Conservation (phyloP, 202 grass and related monocot genomes). For the Zizania palustris region DNA sequence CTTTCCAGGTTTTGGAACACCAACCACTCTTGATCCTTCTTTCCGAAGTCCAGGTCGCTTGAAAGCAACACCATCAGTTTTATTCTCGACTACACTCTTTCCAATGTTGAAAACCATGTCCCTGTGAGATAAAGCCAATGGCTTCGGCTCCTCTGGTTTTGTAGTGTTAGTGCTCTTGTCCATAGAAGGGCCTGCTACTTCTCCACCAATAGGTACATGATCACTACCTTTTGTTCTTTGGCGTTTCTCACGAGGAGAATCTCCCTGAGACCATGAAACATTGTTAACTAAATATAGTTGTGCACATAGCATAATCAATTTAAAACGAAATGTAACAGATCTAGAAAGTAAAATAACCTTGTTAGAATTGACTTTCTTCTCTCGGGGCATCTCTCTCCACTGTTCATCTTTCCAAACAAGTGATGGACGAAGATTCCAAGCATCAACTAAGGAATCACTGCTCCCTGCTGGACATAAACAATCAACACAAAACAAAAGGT, state of each 20-base stretch:
- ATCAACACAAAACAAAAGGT: conserved; percentile 30
- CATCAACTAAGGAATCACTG: conserved; percentile 60
- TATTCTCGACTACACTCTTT: conserved; percentile 59
- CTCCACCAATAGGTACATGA: conserved; percentile 39
- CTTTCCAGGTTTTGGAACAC: conserved; percentile 97
- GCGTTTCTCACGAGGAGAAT: conserved; percentile 89
- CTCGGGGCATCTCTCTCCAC: conserved; percentile 74
- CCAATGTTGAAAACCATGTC: conserved; percentile 77
- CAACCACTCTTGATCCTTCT: conserved; percentile 92
- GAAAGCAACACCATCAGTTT: conserved; percentile 45
- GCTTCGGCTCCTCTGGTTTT: conserved; percentile 49
- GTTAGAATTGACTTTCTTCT: conserved; percentile 56
- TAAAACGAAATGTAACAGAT: conserved; percentile 18
- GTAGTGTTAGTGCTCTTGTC: conserved; percentile 35
- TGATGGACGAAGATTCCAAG: conserved; percentile 75
- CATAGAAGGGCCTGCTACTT: conserved; percentile 28
- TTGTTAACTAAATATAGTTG: conserved; percentile 18
- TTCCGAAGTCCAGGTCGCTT: conserved; percentile 82
- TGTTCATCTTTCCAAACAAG: conserved; percentile 88
- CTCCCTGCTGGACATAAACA: conserved; percentile 52
- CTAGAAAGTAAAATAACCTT: conserved; percentile 69
- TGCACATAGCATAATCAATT: conserved; percentile 19
- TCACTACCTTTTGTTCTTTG: conserved; percentile 53
- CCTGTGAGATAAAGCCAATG: conserved; percentile 61
- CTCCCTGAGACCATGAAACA: conserved; percentile 55